Evolutionary conservation across 768 basidiomycete species (phyloP).

Genomic region (Chiua virens): DNA sequence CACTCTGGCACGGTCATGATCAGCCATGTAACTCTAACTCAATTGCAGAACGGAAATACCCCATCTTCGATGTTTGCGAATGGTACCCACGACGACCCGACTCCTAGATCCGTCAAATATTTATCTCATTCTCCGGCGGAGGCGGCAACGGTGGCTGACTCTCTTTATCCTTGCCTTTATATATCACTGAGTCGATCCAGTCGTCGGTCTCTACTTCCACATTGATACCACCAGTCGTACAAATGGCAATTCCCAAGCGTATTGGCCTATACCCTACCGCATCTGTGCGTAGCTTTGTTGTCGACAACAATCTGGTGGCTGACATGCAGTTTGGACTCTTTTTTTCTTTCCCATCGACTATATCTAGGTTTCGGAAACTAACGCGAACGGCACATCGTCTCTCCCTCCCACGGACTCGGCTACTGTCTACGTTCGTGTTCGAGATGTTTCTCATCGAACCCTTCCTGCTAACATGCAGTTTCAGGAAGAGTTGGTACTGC

Average conservation of each 20-base stretch:
- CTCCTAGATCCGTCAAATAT: slow-evolving; percentile 8
- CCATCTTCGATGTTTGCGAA: slow-evolving; percentile 14
- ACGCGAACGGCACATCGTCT: slow-evolving; percentile 2
- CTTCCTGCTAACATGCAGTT: not conserved
- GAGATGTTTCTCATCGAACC: not conserved
- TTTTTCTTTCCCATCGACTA: not conserved
- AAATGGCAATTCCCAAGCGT: slow-evolving; percentile 18
- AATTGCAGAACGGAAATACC: slow-evolving; percentile 11
- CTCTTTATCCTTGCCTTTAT: slow-evolving; percentile 1
- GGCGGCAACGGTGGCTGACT: slow-evolving; percentile 17
- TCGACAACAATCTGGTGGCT: not conserved
- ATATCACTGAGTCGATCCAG: slow-evolving; percentile 15
- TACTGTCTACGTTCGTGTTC: slow-evolving; percentile 22
- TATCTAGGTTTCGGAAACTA: slow-evolving; percentile 9
- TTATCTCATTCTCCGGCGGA: slow-evolving; percentile 4
- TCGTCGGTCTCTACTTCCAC: not conserved
- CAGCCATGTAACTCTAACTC: slow-evolving; percentile 13
- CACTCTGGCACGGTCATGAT: not conserved
- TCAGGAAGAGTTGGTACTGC: slow-evolving; percentile 34
- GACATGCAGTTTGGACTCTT: not conserved
- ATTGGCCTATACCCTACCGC: not conserved
- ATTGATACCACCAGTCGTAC: not conserved
- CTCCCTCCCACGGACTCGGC: slow-evolving; percentile 4
- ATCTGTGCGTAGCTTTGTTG: slow-evolving; percentile 9
- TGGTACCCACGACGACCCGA: not conserved